These are phyloP conservation scores for Flaveria ramosissima DNA, from an alignment of 129 eudicot species.

Conservation along the genomic window DNA sequence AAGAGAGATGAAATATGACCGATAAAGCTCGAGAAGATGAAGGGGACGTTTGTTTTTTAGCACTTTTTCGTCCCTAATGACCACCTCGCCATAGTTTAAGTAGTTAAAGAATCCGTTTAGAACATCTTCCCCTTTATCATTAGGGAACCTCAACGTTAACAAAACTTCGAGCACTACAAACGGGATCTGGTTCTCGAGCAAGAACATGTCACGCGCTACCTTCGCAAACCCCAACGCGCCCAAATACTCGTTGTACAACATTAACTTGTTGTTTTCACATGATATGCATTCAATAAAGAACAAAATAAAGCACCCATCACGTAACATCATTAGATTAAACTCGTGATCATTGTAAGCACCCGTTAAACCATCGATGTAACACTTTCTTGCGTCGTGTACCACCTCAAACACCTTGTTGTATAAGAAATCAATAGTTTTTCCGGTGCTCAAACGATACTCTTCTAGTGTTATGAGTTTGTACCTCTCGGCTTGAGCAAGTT, in stretches of 20 bases:
- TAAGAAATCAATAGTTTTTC: neutral
- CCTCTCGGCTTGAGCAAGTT: constrained; percentile 9
- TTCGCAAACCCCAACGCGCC: constrained; percentile 35
- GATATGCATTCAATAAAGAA: constrained; percentile 33
- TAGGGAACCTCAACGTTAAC: constrained; percentile 22
- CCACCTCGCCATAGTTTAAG: constrained; percentile 33
- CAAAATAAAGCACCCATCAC: constrained; percentile 41
- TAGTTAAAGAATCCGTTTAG: constrained; percentile 33
- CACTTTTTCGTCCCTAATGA: constrained; percentile 12
- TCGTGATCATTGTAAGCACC: constrained; percentile 21
- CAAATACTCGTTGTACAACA: constrained; percentile 31
- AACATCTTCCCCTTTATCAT: constrained; percentile 30
- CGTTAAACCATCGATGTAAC: constrained; percentile 32
- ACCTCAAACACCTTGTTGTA: constrained; percentile 33
- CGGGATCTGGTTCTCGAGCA: constrained; percentile 47
- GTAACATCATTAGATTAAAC: constrained; percentile 37
- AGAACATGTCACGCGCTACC: constrained; percentile 32
- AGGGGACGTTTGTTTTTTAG: constrained; percentile 22
- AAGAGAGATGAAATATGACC: constrained; percentile 30
- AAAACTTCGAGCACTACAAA: constrained; percentile 32
- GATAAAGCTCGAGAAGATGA: constrained; percentile 43
- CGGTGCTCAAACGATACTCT: constrained; percentile 1
- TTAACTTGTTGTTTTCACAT: neutral
- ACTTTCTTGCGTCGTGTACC: constrained; percentile 14
- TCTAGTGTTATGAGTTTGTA: constrained; percentile 26